phyloP scores from a whole-genome alignment of 2,329 filamentous ascomycete genomes.

The Gaeumannomyces sp. region DNA sequence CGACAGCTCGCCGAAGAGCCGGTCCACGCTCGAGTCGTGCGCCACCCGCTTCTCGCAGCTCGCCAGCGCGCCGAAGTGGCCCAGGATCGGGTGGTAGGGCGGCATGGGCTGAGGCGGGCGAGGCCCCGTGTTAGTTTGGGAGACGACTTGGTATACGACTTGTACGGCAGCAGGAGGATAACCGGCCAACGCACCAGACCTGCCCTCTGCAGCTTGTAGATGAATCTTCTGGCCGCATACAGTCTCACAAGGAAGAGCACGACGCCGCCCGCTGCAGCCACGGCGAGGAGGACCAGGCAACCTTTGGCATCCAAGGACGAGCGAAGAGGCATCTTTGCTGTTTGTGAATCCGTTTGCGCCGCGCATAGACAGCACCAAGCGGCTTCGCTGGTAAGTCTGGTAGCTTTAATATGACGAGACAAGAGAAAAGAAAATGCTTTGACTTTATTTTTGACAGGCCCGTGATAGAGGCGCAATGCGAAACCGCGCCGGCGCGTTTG shows the following conservation, averaged over 20 bases:
- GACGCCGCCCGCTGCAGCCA: background rate
- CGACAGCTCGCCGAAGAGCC: background rate
- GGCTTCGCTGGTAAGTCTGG: background rate
- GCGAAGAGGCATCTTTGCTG: background rate
- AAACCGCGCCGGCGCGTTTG: too few species aligned
- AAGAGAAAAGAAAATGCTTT: too few species aligned
- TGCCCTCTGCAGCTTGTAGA: background rate
- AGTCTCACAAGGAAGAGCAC: background rate
- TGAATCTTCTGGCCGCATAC: background rate
- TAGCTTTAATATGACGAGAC: too few species aligned
- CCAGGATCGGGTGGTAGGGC: slow-evolving; percentile 14
- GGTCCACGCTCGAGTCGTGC: background rate
- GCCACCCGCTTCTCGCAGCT: background rate
- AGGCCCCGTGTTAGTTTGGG: background rate
- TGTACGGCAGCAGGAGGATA: background rate
- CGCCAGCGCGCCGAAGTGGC: slow-evolving; percentile 15
- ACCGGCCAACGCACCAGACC: background rate
- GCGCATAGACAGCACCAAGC: background rate
- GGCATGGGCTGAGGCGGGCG: slow-evolving; percentile 15
- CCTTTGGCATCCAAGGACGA: background rate
- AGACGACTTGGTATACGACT: background rate
- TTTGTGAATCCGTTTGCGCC: too few species aligned
- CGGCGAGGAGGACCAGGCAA: background rate
- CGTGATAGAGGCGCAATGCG: too few species aligned
- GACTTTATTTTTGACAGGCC: too few species aligned